Percentiles rank a stretch among this genome's conserved stretches.
phyloP scores from a whole-genome alignment of 148 eudicot species.

The Nyssa sinensis region DNA sequence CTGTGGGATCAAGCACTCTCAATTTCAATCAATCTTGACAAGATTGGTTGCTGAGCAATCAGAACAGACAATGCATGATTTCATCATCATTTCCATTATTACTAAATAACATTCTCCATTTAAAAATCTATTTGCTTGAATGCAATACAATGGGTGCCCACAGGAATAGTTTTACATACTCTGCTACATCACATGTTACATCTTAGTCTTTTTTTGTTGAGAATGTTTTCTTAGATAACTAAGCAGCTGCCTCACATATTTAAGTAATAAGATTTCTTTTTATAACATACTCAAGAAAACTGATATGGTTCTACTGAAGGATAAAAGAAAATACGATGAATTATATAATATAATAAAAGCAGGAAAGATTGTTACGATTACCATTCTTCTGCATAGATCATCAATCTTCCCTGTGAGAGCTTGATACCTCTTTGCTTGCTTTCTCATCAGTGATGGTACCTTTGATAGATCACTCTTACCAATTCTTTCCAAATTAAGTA shows the following conservation, averaged over 20 bases:
- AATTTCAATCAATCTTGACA: not conserved
- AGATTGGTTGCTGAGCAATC: not conserved
- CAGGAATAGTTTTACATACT: not conserved
- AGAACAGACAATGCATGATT: not conserved
- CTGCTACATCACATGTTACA: not conserved
- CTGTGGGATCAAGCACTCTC: not conserved
- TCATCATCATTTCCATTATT: no score
- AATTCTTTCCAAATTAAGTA: slow-evolving; percentile 67
- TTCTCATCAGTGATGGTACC: slow-evolving; percentile 69
- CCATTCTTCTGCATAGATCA: slow-evolving; percentile 92
- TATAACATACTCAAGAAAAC: not conserved
- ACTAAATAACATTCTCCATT: not conserved
- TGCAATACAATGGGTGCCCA: not conserved
- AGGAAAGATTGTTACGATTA: slow-evolving; percentile 30
- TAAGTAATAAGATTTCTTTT: not conserved
- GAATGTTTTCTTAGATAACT: not conserved
- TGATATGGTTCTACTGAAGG: not conserved
- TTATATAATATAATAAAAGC: slow-evolving; percentile 1
- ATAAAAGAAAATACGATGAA: not conserved
- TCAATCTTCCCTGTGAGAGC: slow-evolving; percentile 89
- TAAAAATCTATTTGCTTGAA: not conserved
- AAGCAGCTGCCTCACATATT: not conserved
- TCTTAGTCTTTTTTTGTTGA: no score
- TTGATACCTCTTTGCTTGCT: slow-evolving; percentile 94
- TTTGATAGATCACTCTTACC: slow-evolving; percentile 59